Evolutionary conservation across 2,329 filamentous ascomycete species (phyloP).

Genomic region (Rhexocercosporidium sp.): DNA sequence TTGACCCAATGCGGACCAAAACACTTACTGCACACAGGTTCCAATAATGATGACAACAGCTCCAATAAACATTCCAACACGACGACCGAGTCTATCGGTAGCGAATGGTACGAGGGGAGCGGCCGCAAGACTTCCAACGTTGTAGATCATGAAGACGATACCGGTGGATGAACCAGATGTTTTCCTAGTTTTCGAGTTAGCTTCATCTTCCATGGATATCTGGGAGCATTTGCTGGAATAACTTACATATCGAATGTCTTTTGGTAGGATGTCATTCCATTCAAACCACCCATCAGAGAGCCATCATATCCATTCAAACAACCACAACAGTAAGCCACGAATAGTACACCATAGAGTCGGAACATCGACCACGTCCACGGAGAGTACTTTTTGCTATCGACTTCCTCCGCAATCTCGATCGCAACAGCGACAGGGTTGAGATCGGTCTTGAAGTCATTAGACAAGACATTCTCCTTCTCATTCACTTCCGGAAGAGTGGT

Average conservation of each 20-base stretch:
- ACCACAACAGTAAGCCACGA: conserved; percentile 58
- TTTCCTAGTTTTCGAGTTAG: conserved; percentile 2
- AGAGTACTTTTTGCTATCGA: conserved; percentile 12
- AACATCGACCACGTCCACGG: conserved; percentile 59
- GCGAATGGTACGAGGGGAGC: conserved; percentile 58
- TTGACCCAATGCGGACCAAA: too few species aligned
- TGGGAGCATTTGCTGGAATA: background rate
- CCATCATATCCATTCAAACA: conserved; percentile 65
- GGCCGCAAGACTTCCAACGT: conserved; percentile 62
- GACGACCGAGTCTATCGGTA: conserved; percentile 55
- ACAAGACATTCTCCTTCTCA: conserved; percentile 7
- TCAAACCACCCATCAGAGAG: conserved; percentile 59
- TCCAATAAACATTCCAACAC: conserved; percentile 57
- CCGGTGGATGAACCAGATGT: conserved; percentile 45
- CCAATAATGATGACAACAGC: conserved; percentile 55
- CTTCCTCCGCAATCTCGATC: conserved; percentile 12
- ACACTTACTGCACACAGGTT: conserved; percentile 50
- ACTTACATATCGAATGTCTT: conserved; percentile 55
- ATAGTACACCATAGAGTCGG: conserved; percentile 55
- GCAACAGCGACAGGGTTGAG: conserved; percentile 12
- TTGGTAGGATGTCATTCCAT: conserved; percentile 60
- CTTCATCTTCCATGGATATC: background rate
- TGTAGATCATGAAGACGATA: conserved; percentile 62
- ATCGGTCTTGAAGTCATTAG: background rate
- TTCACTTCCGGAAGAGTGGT: background rate